Conservation (phyloP, 2,329 filamentous ascomycete genomes). For the Xylariaceae sp. region DNA sequence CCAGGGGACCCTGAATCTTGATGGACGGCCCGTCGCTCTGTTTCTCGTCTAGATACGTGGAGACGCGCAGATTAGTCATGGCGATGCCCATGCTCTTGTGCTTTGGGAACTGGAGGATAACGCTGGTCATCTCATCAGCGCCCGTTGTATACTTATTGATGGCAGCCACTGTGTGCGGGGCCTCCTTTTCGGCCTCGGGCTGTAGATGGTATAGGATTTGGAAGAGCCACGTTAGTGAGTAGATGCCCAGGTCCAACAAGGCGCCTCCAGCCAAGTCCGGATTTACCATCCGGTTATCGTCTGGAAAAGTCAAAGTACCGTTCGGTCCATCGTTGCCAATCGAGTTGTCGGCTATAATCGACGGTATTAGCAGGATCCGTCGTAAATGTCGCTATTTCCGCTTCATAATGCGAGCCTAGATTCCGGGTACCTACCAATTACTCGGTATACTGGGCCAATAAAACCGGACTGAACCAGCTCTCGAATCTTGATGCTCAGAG, state of each 20-base stretch:
- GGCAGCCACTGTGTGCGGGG: constrained; percentile 68
- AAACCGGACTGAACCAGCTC: constrained; percentile 61
- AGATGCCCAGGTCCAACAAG: constrained; percentile 84
- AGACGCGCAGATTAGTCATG: constrained; percentile 65
- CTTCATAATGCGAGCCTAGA: neutral
- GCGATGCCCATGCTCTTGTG: constrained; percentile 73
- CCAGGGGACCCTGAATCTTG: constrained; percentile 77
- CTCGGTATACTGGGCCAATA: constrained; percentile 64
- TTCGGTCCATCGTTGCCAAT: constrained; percentile 62
- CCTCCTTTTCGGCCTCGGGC: constrained; percentile 65
- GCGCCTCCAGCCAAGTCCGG: constrained; percentile 80
- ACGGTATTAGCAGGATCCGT: neutral
- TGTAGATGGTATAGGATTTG: constrained; percentile 85
- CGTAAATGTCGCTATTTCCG: too few species aligned
- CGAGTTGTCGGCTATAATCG: constrained; percentile 56
- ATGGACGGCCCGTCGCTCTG: constrained; percentile 67
- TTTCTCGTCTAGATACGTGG: constrained; percentile 62
- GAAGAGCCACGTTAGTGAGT: constrained; percentile 88
- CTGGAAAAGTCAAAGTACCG: constrained; percentile 57
- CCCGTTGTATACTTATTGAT: constrained; percentile 75
- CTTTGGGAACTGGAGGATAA: constrained; percentile 74
- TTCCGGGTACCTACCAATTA: constrained; percentile 46
- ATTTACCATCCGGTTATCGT: constrained; percentile 78
- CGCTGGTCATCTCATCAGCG: constrained; percentile 76
- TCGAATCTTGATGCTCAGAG: constrained; percentile 74